These are phyloP conservation scores for Capronia americana DNA, from an alignment of 2,329 filamentous ascomycete species.

Conservation along the genomic window DNA sequence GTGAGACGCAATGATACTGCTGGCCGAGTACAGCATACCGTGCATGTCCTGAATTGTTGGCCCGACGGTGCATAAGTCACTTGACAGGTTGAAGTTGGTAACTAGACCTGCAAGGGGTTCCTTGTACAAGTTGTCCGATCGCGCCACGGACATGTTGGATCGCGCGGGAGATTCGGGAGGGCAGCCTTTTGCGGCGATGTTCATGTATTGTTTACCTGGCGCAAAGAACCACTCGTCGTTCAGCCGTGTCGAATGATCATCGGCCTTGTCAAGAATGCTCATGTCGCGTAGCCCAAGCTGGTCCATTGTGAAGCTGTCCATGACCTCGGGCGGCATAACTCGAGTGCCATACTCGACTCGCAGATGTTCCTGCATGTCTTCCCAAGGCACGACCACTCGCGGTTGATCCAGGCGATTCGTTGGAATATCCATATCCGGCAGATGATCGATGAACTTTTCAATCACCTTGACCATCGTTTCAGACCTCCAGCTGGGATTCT, in stretches of 20 bases:
- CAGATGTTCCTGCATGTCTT: conserved; percentile 61
- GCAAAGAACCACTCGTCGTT: conserved; percentile 58
- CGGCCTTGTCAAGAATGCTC: conserved; percentile 32
- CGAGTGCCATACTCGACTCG: conserved; percentile 56
- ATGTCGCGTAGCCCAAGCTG: conserved; percentile 44
- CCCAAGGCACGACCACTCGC: conserved; percentile 65
- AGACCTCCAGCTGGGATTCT: conserved; percentile 50
- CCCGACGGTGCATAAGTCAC: conserved; percentile 70
- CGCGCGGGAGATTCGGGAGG: conserved; percentile 65
- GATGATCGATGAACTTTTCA: conserved; percentile 57
- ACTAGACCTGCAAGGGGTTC: conserved; percentile 64
- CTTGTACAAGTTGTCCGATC: conserved; percentile 38
- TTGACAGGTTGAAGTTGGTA: conserved; percentile 66
- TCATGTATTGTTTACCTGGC: conserved; percentile 64
- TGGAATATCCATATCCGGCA: conserved; percentile 71
- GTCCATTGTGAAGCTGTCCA: conserved; percentile 54
- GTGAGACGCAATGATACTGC: conserved; percentile 63
- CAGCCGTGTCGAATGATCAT: conserved; percentile 36
- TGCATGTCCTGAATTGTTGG: conserved; percentile 68
- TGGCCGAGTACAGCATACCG: conserved; percentile 68
- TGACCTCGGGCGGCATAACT: conserved; percentile 51
- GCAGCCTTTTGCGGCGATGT: conserved; percentile 63
- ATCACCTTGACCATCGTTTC: conserved; percentile 55
- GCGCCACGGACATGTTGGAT: conserved; percentile 51
- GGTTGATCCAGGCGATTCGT: conserved; percentile 71